Conservation (phyloP, 805 yeast genomes). For the Yamadazyma insecticola region DNA sequence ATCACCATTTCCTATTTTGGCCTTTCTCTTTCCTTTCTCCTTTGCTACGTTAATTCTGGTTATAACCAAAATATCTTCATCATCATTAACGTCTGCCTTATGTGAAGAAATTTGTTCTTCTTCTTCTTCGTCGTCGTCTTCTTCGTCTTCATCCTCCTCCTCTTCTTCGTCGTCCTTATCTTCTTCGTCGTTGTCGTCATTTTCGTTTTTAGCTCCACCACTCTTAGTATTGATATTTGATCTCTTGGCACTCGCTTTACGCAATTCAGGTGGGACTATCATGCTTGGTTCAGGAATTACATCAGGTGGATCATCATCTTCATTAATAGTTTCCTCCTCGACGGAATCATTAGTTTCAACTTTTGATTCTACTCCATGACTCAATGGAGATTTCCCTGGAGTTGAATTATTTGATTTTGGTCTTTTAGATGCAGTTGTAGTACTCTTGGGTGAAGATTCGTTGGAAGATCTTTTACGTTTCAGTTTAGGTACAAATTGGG, state of each 20-base stretch:
- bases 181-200: conserved; percentile 1
- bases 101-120: conserved; percentile 5
- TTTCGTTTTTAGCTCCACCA: neutral
- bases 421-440: too few relatives aligned
- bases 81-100: conserved; percentile 12
- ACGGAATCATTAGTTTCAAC: neutral
- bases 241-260: neutral
- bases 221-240: neutral
- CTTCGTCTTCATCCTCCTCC: conserved; percentile 9
- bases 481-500: conserved; percentile 19
- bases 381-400: conserved; percentile 3
- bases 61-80: conserved; percentile 27
- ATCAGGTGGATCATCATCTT: neutral
- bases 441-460: conserved; percentile 11
- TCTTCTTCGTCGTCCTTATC: conserved; percentile 9
- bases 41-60: conserved; percentile 18
- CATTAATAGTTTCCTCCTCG: neutral
- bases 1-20: conserved; percentile 1
- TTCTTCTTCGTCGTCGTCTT: conserved; percentile 8
- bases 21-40: conserved; percentile 5
- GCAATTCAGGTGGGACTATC: too few relatives aligned
- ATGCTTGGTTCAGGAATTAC: neutral
- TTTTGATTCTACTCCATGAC: conserved; percentile 1
- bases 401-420: conserved; percentile 4
- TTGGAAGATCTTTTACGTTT: conserved; percentile 6